Evolutionary conservation across 2,329 filamentous ascomycete species (phyloP).

Genomic region (Seiridium cupressi): DNA sequence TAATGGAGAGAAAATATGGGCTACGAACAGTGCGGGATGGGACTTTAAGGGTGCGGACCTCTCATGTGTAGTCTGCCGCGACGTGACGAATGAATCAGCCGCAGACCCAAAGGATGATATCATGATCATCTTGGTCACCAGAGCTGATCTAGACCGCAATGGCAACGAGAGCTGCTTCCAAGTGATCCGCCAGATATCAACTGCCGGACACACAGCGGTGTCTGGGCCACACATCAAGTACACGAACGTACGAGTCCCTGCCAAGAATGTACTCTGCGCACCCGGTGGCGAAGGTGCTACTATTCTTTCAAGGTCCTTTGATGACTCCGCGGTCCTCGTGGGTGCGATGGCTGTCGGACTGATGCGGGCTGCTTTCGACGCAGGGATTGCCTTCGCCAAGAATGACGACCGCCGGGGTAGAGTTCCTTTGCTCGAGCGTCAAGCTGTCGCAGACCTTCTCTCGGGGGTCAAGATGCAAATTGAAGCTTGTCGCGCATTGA

Average conservation of each 20-base stretch:
- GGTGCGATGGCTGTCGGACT: slow-evolving; percentile 53
- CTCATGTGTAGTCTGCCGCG: slow-evolving; percentile 49
- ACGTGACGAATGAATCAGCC: slow-evolving; percentile 17
- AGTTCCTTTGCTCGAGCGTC: slow-evolving; percentile 42
- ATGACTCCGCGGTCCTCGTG: slow-evolving; percentile 43
- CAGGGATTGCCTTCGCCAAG: slow-evolving; percentile 48
- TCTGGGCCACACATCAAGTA: slow-evolving; percentile 49
- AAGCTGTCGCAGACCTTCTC: slow-evolving; percentile 50
- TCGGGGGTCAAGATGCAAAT: slow-evolving; percentile 50
- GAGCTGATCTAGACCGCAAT: slow-evolving; percentile 44
- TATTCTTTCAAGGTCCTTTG: slow-evolving; percentile 42
- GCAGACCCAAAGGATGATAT: slow-evolving; percentile 28
- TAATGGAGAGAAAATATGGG: slow-evolving; percentile 54
- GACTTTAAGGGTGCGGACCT: slow-evolving; percentile 50
- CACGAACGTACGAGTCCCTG: slow-evolving; percentile 44
- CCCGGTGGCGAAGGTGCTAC: slow-evolving; percentile 41
- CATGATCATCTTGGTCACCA: slow-evolving; percentile 49
- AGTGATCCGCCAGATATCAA: slow-evolving; percentile 43
- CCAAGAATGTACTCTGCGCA: slow-evolving; percentile 41
- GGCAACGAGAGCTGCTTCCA: slow-evolving; percentile 34
- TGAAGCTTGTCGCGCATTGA: slow-evolving; percentile 47
- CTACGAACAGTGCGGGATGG: slow-evolving; percentile 53
- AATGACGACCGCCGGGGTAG: slow-evolving; percentile 42
- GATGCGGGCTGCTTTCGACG: slow-evolving; percentile 52
- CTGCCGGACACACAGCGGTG: slow-evolving; percentile 44